A percentile compares a stretch with the other conserved stretches of the same genome.
Evolutionary conservation across 169 alveolate species (phyloP).

Genomic region (Eimeria sp.): DNA sequence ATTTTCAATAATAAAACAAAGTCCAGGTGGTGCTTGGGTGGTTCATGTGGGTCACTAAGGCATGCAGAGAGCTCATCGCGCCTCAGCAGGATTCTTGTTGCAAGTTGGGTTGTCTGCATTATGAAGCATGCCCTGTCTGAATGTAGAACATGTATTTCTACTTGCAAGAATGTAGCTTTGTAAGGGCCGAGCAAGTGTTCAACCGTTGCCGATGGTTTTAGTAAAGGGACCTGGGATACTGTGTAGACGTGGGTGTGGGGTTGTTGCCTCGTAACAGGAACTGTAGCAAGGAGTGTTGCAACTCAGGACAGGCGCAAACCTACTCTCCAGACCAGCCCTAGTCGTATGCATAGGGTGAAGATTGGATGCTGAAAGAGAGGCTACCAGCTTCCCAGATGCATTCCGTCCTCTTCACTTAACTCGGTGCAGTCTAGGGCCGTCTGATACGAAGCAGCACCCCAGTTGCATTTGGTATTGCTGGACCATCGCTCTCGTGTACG

Average conservation of each 20-base stretch:
- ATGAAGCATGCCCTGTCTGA: background rate
- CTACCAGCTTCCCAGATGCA: too few species aligned
- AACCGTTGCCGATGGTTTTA: background rate
- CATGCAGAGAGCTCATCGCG: background rate
- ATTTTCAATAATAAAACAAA: background rate
- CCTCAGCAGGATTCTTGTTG: background rate
- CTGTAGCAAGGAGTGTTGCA: background rate
- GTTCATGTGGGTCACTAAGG: background rate
- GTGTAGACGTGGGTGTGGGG: background rate
- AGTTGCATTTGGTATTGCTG: too few species aligned
- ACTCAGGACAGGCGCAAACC: background rate
- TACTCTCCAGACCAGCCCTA: background rate
- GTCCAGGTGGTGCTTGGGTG: background rate
- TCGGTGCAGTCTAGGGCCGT: too few species aligned
- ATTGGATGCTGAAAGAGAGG: too few species aligned
- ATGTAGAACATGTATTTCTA: background rate
- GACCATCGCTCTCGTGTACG: too few species aligned
- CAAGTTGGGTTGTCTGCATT: background rate
- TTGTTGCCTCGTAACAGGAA: background rate
- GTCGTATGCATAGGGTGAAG: background rate
- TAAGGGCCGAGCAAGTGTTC: background rate
- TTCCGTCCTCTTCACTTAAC: too few species aligned
- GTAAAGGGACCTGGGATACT: too few species aligned
- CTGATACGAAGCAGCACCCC: too few species aligned
- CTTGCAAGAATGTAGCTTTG: background rate